Base-by-base conservation (phyloP, 371 early-diverging fungal species). In the Lichtheimia ornata region DNA sequence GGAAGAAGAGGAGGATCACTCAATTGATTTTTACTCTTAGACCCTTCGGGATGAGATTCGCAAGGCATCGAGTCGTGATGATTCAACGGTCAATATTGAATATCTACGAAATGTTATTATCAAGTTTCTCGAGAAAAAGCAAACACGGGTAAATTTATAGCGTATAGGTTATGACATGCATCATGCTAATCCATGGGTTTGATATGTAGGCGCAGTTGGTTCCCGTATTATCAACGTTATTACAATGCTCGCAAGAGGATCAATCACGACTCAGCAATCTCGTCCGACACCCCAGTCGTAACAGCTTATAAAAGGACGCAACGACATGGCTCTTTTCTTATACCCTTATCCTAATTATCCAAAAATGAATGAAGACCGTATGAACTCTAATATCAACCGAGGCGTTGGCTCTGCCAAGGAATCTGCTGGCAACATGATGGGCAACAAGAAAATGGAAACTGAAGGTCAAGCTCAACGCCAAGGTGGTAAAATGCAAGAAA, bases 41-140 rank as follows among this genome's bases (percentile, higher is more conserved):
- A 80, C 82, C 12, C 51, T 89, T 59, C 87, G 87, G 55, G 88
- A 91, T 22, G 84, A 84, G 56, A 63, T 87, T 4, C 75, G 85
- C 2, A 76, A 81, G 54, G 40, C 79, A 25, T 61, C 61, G 4
- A 65, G 49, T 35, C 58, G 62, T 18, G 62, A 73, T 25, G 66
- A 69, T 14, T 81, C 79, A 14, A 69, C 60, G 35, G 63, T 88
- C 28, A 90, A 91, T 57, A 65, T 89, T 15, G 93, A 93, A 61
- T 95, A 95, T 63, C 66, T 94, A 56, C 84, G 90, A 60, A 86
- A 91, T 58, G 88, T 95, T 6, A 65, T 94, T 25, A 63, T 95
- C 53, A 89, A 86, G 59, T 94, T 94, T 72, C 73, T 95, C 55
- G 93, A 94, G 67, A 80, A 87, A 64, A 88, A 84, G 67, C 86